Percentiles rank a stretch among this genome's conserved stretches.
Conservation (phyloP, 1,284 basidiomycete species). For the Sphagnurus paluster region DNA sequence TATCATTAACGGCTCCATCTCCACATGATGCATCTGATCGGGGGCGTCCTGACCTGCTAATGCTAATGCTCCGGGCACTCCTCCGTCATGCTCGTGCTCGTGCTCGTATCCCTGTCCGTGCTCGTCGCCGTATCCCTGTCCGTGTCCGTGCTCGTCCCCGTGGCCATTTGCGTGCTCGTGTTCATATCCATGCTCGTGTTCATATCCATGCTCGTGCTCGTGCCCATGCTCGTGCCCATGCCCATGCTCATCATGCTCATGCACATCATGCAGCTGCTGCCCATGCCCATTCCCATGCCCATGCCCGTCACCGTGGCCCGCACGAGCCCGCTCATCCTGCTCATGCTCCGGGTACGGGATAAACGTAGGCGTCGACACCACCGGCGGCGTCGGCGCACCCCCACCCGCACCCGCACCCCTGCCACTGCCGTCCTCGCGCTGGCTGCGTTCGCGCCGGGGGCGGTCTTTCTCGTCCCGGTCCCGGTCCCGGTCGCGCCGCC, state of each 20-base stretch:
- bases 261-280: conserved; percentile 2
- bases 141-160: conserved; percentile 1
- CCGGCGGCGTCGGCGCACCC: conserved; percentile 3
- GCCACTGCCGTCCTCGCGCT: neutral
- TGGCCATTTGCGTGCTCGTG: conserved; percentile 1
- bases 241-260: neutral
- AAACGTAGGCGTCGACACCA: conserved; percentile 18
- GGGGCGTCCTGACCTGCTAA: conserved; percentile 20
- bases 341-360: conserved; percentile 16
- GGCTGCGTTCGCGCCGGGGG: conserved; percentile 2
- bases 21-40: too few relatives aligned
- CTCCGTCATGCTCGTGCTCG: conserved; percentile 5
- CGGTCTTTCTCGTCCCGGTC: neutral
- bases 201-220: neutral
- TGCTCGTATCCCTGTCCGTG: conserved; percentile 2
- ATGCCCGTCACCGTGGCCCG: neutral
- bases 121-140: conserved; percentile 3
- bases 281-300: conserved; percentile 4
- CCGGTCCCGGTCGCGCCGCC: neutral
- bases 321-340: conserved; percentile 2
- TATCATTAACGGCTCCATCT: conserved; percentile 26
- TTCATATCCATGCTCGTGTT: neutral
- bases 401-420: neutral
- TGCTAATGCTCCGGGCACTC: conserved; percentile 10
- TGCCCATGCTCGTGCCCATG: neutral